phyloP scores from a whole-genome alignment of 2,329 filamentous ascomycete genomes.

The Xylariaceae sp. region DNA sequence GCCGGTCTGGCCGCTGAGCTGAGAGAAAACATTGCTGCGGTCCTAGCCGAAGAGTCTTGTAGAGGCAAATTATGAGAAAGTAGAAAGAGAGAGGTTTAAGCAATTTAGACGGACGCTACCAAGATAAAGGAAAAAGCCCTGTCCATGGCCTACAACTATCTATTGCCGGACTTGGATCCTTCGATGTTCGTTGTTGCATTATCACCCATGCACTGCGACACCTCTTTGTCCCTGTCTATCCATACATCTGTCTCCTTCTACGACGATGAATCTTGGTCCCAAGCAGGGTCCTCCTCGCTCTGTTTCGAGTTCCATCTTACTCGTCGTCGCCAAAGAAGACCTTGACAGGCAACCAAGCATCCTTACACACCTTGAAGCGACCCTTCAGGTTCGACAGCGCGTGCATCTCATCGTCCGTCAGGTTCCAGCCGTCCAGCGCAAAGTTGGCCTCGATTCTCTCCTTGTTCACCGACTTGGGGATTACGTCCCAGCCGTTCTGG shows the following conservation, averaged over 20 bases:
- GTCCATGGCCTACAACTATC: too few species aligned
- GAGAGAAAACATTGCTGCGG: conserved; percentile 42
- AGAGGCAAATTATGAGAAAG: conserved; percentile 31
- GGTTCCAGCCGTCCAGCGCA: conserved; percentile 65
- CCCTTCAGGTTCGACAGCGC: conserved; percentile 63
- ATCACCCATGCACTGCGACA: conserved; percentile 4
- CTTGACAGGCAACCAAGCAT: conserved; percentile 67
- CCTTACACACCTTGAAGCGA: conserved; percentile 77
- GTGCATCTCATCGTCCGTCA: conserved; percentile 67
- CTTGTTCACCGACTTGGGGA: conserved; percentile 76
- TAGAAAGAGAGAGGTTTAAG: not conserved
- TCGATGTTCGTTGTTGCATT: conserved; percentile 2
- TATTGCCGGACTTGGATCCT: not conserved
- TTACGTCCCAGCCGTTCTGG: conserved; percentile 74
- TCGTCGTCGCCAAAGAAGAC: conserved; percentile 83
- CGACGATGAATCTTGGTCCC: conserved; percentile 2
- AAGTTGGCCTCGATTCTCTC: conserved; percentile 72
- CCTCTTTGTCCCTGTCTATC: too few species aligned
- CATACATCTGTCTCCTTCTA: conserved; percentile 4
- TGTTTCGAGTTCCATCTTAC: too few species aligned
- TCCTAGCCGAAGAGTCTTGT: conserved; percentile 40
- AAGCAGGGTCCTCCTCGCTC: not conserved
- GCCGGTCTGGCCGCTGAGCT: conserved; percentile 51
- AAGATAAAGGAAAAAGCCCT: too few species aligned
- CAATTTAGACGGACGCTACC: too few species aligned